phyloP scores from a whole-genome alignment of 2,329 filamentous ascomycete species.

The Sporothrix curviconia region DNA sequence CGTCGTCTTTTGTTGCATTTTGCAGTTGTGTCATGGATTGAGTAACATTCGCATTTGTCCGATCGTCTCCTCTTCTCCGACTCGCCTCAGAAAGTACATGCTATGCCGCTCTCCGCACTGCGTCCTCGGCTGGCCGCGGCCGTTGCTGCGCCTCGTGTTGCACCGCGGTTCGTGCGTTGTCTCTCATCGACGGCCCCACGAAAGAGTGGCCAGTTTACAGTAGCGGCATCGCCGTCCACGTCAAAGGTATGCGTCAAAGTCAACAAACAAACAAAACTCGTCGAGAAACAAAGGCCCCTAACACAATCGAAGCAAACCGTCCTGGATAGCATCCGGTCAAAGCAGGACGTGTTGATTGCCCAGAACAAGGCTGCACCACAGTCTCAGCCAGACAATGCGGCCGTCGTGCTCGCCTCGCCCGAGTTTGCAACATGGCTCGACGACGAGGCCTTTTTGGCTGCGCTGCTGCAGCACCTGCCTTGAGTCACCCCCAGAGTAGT shows the following conservation, averaged over 20 bases:
- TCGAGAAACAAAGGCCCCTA: not conserved
- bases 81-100: not conserved
- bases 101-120: slow-evolving; percentile 11
- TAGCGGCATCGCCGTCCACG: slow-evolving; percentile 8
- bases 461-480: slow-evolving; percentile 23
- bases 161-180: not conserved
- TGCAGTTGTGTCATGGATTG: too few relatives aligned
- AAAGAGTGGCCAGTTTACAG: slow-evolving; percentile 17
- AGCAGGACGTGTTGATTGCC: not conserved
- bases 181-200: not conserved
- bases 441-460: slow-evolving; percentile 33
- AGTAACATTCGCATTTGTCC: too few relatives aligned
- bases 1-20: too few relatives aligned
- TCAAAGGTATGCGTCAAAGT: slow-evolving; percentile 15
- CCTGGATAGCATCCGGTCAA: slow-evolving; percentile 12
- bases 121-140: slow-evolving; percentile 10
- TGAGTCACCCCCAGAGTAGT: slow-evolving; percentile 15
- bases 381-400: slow-evolving; percentile 30
- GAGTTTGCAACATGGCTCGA: slow-evolving; percentile 43
- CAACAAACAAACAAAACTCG: not conserved
- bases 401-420: slow-evolving; percentile 45
- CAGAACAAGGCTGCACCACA: not conserved
- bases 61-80: too few relatives aligned
- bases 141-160: not conserved
- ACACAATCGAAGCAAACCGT: slow-evolving; percentile 12